phyloP scores from a whole-genome alignment of 176 grass and related monocot species.

The Typha latifolia region DNA sequence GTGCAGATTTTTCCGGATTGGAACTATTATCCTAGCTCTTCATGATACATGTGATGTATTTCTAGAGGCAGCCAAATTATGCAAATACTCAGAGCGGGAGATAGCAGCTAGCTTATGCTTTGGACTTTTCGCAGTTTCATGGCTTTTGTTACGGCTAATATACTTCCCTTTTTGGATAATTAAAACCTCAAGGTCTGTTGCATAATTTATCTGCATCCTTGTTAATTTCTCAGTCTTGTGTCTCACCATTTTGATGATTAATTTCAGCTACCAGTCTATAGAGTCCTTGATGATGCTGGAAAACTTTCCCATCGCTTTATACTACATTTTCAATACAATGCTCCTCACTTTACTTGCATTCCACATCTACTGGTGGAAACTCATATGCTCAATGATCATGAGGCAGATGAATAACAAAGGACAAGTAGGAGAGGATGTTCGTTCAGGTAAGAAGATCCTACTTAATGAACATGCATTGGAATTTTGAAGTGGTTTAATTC shows the following conservation, averaged over 20 bases:
- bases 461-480: neutral
- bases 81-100: conserved; percentile 94
- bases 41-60: conserved; percentile 94
- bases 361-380: conserved; percentile 97
- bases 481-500: neutral
- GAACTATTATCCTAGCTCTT: conserved; percentile 80
- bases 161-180: conserved; percentile 99
- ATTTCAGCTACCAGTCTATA: conserved; percentile 53
- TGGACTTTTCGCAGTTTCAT: conserved; percentile 87
- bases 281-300: conserved; percentile 30
- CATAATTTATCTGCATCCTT: neutral
- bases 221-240: neutral
- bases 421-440: conserved; percentile 84
- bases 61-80: conserved; percentile 90
- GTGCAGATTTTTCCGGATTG: conserved; percentile 85
- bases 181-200: conserved; percentile 77
- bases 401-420: conserved; percentile 89
- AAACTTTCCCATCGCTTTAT: conserved; percentile 60
- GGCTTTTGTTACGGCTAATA: conserved; percentile 71
- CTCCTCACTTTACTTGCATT: conserved; percentile 91
- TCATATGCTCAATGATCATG: conserved; percentile 92
- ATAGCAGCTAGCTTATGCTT: conserved; percentile 78
- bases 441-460: conserved; percentile 45
- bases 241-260: neutral
- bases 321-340: conserved; percentile 96